Conservation (phyloP, 1,284 basidiomycete species). For the Microbotryum saponariae region DNA sequence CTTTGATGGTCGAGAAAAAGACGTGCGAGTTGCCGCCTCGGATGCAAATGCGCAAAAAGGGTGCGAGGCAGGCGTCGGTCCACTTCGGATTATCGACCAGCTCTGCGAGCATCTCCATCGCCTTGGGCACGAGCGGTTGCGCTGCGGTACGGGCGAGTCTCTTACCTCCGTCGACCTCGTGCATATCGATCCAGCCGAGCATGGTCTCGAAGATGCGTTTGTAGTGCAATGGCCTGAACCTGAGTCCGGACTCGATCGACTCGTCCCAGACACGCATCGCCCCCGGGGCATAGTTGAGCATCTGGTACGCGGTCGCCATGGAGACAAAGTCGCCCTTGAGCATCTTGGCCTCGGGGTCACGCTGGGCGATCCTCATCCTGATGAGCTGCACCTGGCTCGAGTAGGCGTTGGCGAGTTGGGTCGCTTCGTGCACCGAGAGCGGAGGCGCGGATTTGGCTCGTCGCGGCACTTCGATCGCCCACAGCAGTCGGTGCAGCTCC, state of each 20-base stretch:
- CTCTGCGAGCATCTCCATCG: conserved; percentile 13
- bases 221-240: not conserved
- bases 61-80: conserved; percentile 11
- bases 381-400: too few relatives aligned
- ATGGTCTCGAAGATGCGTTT: conserved; percentile 15
- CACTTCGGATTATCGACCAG: conserved; percentile 1
- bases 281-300: conserved; percentile 21
- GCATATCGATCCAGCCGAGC: conserved; percentile 25
- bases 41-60: conserved; percentile 16
- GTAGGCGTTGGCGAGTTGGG: too few relatives aligned
- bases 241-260: conserved; percentile 7
- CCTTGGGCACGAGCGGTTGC: conserved; percentile 17
- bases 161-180: conserved; percentile 11
- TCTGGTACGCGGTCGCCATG: conserved; percentile 17
- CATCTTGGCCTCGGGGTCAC: too few relatives aligned
- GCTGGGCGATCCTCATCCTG: too few relatives aligned
- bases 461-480: too few relatives aligned
- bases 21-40: conserved; percentile 16
- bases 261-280: conserved; percentile 23
- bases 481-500: too few relatives aligned
- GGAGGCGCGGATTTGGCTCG: too few relatives aligned
- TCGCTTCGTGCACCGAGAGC: too few relatives aligned
- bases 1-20: conserved; percentile 15
- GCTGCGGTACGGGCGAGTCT: conserved; percentile 16
- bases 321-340: conserved; percentile 10